Conservation (phyloP, 2,329 filamentous ascomycete species). For the Aspergillus sergii region DNA sequence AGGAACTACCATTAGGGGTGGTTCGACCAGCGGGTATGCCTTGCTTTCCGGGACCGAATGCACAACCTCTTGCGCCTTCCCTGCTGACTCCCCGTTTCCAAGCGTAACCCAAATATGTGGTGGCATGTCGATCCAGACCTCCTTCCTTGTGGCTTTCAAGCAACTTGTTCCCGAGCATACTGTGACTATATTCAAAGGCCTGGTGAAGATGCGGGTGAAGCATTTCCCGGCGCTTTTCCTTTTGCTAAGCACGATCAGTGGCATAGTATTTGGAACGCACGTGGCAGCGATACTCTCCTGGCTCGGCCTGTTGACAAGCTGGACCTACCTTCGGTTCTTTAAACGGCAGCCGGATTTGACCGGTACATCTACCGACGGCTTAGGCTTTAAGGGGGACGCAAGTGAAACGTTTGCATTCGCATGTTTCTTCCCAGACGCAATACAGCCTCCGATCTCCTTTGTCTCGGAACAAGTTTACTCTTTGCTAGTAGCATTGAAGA, state of each 20-base stretch:
- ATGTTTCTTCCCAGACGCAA: conserved; percentile 86
- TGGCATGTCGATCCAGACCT: conserved; percentile 84
- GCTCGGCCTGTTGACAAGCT: conserved; percentile 82
- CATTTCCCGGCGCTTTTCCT: conserved; percentile 77
- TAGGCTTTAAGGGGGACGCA: conserved; percentile 78
- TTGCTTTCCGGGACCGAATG: conserved; percentile 23
- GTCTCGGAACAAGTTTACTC: conserved; percentile 76
- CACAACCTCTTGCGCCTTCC: conserved; percentile 18
- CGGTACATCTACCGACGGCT: conserved; percentile 55
- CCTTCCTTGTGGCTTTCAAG: conserved; percentile 95
- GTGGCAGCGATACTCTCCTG: conserved; percentile 78
- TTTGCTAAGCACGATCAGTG: conserved; percentile 69
- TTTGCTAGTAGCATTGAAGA: conserved; percentile 70
- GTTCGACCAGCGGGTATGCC: conserved; percentile 41
- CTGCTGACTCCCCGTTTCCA: conserved; percentile 33
- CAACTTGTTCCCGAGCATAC: conserved; percentile 97
- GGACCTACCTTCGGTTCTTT: conserved; percentile 96
- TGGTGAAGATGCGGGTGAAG: conserved; percentile 85
- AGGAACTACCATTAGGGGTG: conserved; percentile 67
- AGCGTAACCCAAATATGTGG: conserved; percentile 83
- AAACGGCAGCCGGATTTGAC: conserved; percentile 65
- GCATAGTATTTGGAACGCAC: conserved; percentile 66
- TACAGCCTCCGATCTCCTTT: conserved; percentile 75
- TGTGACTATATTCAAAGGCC: conserved; percentile 85
- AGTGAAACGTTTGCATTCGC: conserved; percentile 96